Percentiles rank a stretch among this genome's conserved stretches.
phyloP scores from a whole-genome alignment of 371 early-diverging fungal species.

The Sporodiniella umbellata region DNA sequence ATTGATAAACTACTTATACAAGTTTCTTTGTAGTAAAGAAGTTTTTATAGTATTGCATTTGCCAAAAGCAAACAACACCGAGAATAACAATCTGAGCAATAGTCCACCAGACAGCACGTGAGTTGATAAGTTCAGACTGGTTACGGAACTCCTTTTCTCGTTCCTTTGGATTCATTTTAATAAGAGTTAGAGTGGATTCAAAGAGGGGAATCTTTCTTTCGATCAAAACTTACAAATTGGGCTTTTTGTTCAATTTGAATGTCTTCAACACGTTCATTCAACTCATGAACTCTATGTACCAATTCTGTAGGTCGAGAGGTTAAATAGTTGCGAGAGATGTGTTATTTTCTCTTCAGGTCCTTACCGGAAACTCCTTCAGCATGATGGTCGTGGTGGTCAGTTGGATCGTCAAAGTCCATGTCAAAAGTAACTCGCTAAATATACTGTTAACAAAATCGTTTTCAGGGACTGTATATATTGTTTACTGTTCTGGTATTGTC shows the following conservation, averaged over 20 bases:
- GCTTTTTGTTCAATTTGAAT: constrained; percentile 87
- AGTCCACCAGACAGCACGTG: constrained; percentile 87
- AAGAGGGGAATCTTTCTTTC: no score
- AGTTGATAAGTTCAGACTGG: constrained; percentile 79
- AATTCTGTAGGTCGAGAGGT: constrained; percentile 45
- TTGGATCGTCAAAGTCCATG: constrained; percentile 74
- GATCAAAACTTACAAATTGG: constrained; percentile 77
- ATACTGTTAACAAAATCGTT: no score
- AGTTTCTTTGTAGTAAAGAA: constrained; percentile 96
- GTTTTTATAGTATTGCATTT: constrained; percentile 83
- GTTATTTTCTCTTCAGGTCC: constrained; percentile 7
- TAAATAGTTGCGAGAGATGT: background rate
- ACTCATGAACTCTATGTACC: constrained; percentile 68
- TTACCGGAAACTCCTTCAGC: constrained; percentile 55
- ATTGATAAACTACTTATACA: constrained; percentile 61
- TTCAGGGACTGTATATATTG: no score
- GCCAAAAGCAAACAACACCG: constrained; percentile 85
- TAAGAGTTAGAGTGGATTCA: no score
- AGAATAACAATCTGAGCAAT: constrained; percentile 80
- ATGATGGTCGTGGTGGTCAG: constrained; percentile 56
- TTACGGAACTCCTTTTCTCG: constrained; percentile 89
- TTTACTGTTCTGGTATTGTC: constrained; percentile 49
- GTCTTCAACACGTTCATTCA: constrained; percentile 78
- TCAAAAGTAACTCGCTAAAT: constrained; percentile 68
- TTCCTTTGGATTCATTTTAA: constrained; percentile 48